These are phyloP conservation scores for Claviceps capensis DNA, from an alignment of 2,329 filamentous ascomycete species.

Conservation along the genomic window DNA sequence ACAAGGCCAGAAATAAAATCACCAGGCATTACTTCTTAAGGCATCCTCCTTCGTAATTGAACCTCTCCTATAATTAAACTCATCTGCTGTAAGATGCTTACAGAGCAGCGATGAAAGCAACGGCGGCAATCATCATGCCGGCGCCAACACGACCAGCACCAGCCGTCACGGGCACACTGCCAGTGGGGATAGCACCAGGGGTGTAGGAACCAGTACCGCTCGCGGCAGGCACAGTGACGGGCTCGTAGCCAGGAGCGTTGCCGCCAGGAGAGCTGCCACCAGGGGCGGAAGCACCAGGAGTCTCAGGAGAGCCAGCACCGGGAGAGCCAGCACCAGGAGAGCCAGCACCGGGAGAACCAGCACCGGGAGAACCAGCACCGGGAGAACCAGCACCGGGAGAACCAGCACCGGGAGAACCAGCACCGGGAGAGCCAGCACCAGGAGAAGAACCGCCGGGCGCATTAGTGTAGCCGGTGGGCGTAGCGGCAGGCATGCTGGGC, in stretches of 20 bases:
- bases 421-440: background rate
- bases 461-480: constrained; percentile 6
- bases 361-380: background rate
- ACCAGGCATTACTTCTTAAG: background rate
- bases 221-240: constrained; percentile 10
- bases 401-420: background rate
- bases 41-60: no score
- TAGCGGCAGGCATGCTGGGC: constrained; percentile 6
- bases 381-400: background rate
- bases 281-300: background rate
- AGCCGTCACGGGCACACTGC: constrained; percentile 23
- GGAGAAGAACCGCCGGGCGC: background rate
- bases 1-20: no score
- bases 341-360: background rate
- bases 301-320: background rate
- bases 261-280: background rate
- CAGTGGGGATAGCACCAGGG: constrained; percentile 18
- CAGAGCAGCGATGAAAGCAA: constrained; percentile 31
- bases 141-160: constrained; percentile 26
- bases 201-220: constrained; percentile 21
- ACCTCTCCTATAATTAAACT: no score
- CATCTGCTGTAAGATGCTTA: constrained; percentile 18
- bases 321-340: background rate
- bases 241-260: background rate
- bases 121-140: constrained; percentile 30